Base-by-base conservation (phyloP, 2,329 filamentous ascomycete genomes). In the Cryphonectria naterciae region DNA sequence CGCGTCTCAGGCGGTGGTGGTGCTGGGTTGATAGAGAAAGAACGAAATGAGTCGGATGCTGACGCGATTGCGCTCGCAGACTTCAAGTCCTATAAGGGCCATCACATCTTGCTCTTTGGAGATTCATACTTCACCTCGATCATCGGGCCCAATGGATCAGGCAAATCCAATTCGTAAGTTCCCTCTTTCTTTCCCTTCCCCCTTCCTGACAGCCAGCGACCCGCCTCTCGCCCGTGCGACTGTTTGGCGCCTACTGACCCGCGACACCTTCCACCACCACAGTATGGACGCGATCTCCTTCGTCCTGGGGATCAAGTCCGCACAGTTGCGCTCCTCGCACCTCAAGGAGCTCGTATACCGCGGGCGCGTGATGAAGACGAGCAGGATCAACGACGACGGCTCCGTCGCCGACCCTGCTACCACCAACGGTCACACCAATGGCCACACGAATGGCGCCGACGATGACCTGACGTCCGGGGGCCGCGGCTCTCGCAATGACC, bases 281-380 rank as follows among this genome's bases (percentile, higher is more conserved):
- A 97, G 93, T 72, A 99, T 99, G 96, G 96, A 99, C 81, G 96
- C 96, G 76, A 99, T 99, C 76, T 99, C 96, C 75, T 99, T 99
- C 82, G 96, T 99, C 72, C 89, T 99, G 70, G 96, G 96, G 75
- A 98, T 99, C 81, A 98, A 98, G 81, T 99, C 96, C 3, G 97
- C 95, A n/a, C 95, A 98, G 80, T 86, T 99, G 68, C 94, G 96
- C 77, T 99, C 97, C 4, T 90, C 94, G 49, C 94, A 98, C 77
- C 89, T 99, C 35, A 93, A 94, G 81, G 96, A 99, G 79, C 88
- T 99, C 49, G 93, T 99, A 68, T 99, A 99, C 80, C 95, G 96
- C 75, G 97, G 96, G 67, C 92, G 95, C 75, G 94, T 98, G 17
- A 87, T 99, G 77, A 93, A 95, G 78, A 95, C 93, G 19, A 94